Evolutionary conservation across 768 basidiomycete species (phyloP), one percentile per base, ranked within the genome.

Genomic region (Tulasnella sp.): DNA sequence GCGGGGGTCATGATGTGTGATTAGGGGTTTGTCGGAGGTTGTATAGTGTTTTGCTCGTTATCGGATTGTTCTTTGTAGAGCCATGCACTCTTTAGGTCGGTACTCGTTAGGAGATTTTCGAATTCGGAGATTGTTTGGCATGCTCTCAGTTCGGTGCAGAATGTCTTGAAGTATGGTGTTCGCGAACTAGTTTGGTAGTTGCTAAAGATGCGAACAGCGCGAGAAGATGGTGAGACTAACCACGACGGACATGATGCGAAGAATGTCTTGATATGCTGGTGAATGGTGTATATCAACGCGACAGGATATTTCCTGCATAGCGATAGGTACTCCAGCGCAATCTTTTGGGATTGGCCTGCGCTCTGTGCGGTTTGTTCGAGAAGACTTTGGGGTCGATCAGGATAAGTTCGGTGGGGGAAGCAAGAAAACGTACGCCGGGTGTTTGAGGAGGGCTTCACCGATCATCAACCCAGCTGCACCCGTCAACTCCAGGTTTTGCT

Each of bases 381-480:
- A 23, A 39, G 45, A 17, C 21, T 43, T 29, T 37, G 25, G 21
- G 35, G 8, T 57, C 23, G 32, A 43, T 12, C 17, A 3, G 9
- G 17, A 31, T 19, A 31, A 12, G n/a, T 12, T 29, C 9, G 21
- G 6, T 6, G 19, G 25, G 21, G 21, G 2, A 37, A 36, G 0
- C 23, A 6, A 51, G 9, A 42, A 37, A 23, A 67, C 74, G 34
- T 59, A 86, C 86, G 78, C 81, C 31, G 85, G 84, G 68, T 89
- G 86, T 15, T 76, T 78, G 4, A 86, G 71, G 32, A 88, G 68
- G n/a, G 78, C 77, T 65, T 88, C 86, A 7, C 83, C 86, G 1
- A 87, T 83, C 86, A 89, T 89, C 54, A 83, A 65, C 7, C 86
- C 86, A 62, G 84, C 80, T 41, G 84, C 83, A 14, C 75, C 71